Evolutionary conservation across 2,329 filamentous ascomycete genomes (phyloP), one percentile per base, ranked within the genome.

Genomic region (Paecilomyces dactylethromorphus): DNA sequence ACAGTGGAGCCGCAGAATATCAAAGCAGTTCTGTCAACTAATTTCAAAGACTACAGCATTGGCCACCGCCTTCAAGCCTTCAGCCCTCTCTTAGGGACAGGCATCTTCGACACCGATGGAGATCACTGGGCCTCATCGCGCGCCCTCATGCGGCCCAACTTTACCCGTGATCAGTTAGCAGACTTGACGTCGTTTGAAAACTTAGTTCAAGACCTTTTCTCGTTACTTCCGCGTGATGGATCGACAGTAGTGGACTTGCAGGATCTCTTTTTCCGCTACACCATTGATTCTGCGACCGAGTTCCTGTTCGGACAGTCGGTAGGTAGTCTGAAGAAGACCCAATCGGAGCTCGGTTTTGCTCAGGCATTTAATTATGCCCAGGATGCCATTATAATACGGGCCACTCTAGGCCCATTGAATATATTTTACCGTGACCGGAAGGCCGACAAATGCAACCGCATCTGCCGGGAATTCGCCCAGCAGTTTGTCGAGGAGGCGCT

Each of bases 1-100:
- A 72, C 71, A 15, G 64, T 67, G 49, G 82, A 85, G 24, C 74
- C 77, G 0, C 76, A 77, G 12, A 86, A 86, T 62, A 73, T 86
- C 55, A 82, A 84, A 62, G 78, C 82, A 1, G 73, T 86, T 1
- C 75, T 85, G 1, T 80, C 80, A 2, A 76, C 74, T 0, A 77
- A 78, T 22, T 84, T 82, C 60, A 69, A 77, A 2, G 79, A 85
- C 59, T 86, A 81, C 60, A 68, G 70, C 33, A 74, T 75, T 29
- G 78, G 72, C 18, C 66, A 72, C 39, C 64, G 60, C 24, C 58
- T 57, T 26, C 53, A 62, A 22, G 45, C 60, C 15, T 64, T 67
- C 29, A 39, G n/a, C 3, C 35, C 35, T 15, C 13, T 39, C 6
- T 15, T 39, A 4, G 35, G 35, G 35, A 15, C 13, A 4, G 58